Evolutionary conservation across 2,329 filamentous ascomycete genomes (phyloP), one percentile per base, ranked within the genome.

Genomic region (Stylonectria norvegica): DNA sequence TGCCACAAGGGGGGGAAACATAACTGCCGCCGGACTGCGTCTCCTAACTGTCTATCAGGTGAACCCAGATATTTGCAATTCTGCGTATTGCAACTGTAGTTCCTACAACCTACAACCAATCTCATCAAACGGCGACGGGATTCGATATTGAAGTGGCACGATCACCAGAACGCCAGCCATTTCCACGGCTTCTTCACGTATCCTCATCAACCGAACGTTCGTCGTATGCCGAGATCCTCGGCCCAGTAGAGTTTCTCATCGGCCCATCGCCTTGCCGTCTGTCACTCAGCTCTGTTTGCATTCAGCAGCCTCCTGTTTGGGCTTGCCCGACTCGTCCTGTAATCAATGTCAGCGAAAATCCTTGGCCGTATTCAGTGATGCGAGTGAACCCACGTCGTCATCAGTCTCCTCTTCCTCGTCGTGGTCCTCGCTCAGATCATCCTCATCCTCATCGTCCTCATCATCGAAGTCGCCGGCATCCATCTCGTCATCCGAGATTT

Each of bases 271-370:
- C 37, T 75, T 52, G 73, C 67, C 56, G 67, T 47, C 35, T 36
- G 43, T 39, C 48, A 45, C 70, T 76, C 80, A 95, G 73, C 87
- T 94, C 73, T 94, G 89, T 78, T 95, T 95, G 82, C 89, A 95
- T 74, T 95, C 89, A 54, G 89, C 87, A 54, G 89, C 83, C 71
- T 95, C 89, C 72, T 93, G 89, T 77, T 94, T 94, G 43, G 89
- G 89, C 77, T 91, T 94, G 56, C 85, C 83, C 51, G 81, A 81
- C 63, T 90, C 88, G 62, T 94, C 87, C 88, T 94, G 55, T 8
- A 41, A 49, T 40, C 50, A 22, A 4, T 40, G 45, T 53, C 43
- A 57, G 47, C 28, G n/a, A n/a, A n/a, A n/a, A n/a, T n/a, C n/a
- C n/a, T 36, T 32, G 12, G 11, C 14, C 7, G 12, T 16, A 2